Evolutionary conservation across 2,329 filamentous ascomycete species (phyloP).

Genomic region (Aspergillus pseudoterreus): DNA sequence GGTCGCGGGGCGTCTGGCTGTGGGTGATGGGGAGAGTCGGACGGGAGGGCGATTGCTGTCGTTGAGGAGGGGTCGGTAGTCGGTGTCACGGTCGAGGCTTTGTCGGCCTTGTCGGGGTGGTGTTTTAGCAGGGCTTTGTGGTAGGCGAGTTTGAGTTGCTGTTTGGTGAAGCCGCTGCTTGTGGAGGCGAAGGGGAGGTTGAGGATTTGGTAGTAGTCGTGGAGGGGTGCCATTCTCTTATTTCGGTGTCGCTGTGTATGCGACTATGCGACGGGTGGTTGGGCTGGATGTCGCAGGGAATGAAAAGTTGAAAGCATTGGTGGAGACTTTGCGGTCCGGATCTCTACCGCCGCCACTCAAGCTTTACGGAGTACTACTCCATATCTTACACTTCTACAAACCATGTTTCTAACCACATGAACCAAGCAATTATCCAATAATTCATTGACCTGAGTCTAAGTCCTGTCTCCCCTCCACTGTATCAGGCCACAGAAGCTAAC

Average conservation of each 20-base stretch:
- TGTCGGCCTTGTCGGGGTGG: conserved; percentile 63
- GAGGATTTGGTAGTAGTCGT: conserved; percentile 40
- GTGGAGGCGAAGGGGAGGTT: conserved; percentile 29
- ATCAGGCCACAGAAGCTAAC: neutral
- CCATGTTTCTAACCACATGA: too few relatives aligned
- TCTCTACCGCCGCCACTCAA: too few relatives aligned
- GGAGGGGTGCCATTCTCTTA: conserved; percentile 13
- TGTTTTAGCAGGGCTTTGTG: conserved; percentile 53
- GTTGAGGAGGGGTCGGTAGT: conserved; percentile 2
- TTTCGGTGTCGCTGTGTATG: neutral
- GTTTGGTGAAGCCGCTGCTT: conserved; percentile 28
- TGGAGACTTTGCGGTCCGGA: too few relatives aligned
- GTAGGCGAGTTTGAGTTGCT: conserved; percentile 54
- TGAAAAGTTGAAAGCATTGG: too few relatives aligned
- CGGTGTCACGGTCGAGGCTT: conserved; percentile 25
- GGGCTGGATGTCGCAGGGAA: neutral
- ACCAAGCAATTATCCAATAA: too few relatives aligned
- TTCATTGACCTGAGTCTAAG: too few relatives aligned
- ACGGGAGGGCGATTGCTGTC: neutral
- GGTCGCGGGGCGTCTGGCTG: neutral
- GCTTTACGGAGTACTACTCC: too few relatives aligned
- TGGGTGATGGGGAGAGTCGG: neutral
- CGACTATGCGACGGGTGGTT: neutral
- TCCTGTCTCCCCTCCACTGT: neutral
- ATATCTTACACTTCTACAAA: too few relatives aligned